Base-by-base conservation (phyloP, 2,329 filamentous ascomycete genomes). In the Claviceps digitariae region DNA sequence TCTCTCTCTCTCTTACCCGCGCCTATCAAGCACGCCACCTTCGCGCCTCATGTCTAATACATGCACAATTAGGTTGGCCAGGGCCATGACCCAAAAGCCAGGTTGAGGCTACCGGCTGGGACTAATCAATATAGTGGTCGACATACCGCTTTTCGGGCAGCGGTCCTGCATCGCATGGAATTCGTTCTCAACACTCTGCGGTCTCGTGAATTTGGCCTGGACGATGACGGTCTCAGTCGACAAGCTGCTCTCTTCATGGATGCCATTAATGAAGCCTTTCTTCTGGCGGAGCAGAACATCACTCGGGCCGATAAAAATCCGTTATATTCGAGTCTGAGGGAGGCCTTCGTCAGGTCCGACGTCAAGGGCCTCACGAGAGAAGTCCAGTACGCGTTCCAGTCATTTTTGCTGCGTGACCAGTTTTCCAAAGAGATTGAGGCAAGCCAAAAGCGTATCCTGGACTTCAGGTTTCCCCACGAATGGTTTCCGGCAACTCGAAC, bases 401-500 rank as follows among this genome's bases (percentile, higher is more conserved):
- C 77, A 40, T 82, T 83, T 57, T 69, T 86, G 21, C 71, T 82
- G 54, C 76, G 78, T 13, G 64, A 73, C 2, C 72, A 72, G 27
- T 81, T 85, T 63, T 78, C 82, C 1, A 68, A 72, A 21, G 73
- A 72, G 3, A 70, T 84, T 50, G 69, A 79, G 31, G 69, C 74
- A 46, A 77, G 77, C 31, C 86, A 90, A 60, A 72, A 74, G 60
- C 75, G 75, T 21, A 69, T 94, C 15, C 80, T 88, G n/a, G 89
- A 96, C 69, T 72, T 95, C 59, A 81, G 90, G n/a, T 90, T 83
- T 66, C 93, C 93, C 0, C 78, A 84, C 52, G 93, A 98, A 66
- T 97, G 91, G 91, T 97, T 85, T 64, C 89, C 91, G 0, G 82
- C 80, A 4, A 93, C 93, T 1, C 79, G 94, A 55, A 76, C 81